phyloP scores from a whole-genome alignment of 2,329 filamentous ascomycete species.

The Fusarium acutatum region DNA sequence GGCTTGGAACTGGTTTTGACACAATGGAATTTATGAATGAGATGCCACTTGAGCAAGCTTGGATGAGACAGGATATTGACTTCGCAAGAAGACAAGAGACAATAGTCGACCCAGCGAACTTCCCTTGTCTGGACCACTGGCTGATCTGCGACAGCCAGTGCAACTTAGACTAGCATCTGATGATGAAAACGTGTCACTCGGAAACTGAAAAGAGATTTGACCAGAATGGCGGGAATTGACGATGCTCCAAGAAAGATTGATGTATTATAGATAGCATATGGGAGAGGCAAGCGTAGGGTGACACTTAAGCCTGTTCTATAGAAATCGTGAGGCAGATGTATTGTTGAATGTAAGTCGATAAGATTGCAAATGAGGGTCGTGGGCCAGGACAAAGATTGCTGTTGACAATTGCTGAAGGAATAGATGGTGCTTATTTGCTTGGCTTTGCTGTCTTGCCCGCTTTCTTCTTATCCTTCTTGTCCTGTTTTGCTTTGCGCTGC shows the following conservation, averaged over 20 bases:
- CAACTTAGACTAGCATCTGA: neutral
- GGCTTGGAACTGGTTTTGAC: neutral
- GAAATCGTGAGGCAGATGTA: neutral
- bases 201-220: neutral
- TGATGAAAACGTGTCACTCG: neutral
- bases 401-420: neutral
- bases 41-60: neutral
- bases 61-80: neutral
- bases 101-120: conserved; percentile 2
- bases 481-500: conserved; percentile 64
- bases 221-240: neutral
- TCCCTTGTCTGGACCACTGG: conserved; percentile 34
- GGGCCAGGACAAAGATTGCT: neutral
- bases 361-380: neutral
- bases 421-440: neutral
- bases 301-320: neutral
- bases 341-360: neutral
- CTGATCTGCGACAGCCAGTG: neutral
- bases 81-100: neutral
- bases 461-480: conserved; percentile 54
- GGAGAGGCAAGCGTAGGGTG: neutral
- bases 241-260: neutral
- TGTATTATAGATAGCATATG: conserved; percentile 23
- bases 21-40: neutral
- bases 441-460: conserved; percentile 40